Conservation (phyloP, 1,284 basidiomycete species). For the Sparassis latifolia region DNA sequence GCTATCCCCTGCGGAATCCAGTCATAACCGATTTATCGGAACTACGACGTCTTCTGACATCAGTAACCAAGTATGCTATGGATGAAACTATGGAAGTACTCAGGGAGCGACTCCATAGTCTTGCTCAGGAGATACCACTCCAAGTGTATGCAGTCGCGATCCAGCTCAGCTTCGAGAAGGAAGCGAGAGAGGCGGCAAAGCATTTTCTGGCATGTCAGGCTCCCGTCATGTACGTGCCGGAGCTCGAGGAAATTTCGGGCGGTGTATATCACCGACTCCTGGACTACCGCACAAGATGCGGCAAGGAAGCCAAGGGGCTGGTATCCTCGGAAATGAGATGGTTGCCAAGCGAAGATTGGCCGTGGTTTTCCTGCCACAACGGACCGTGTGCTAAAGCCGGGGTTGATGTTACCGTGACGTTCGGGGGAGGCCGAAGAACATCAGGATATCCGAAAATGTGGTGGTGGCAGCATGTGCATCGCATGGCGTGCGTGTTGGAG, state of each 20-base stretch:
- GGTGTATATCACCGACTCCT: conserved; percentile 12
- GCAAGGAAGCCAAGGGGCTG: neutral
- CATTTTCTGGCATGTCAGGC: neutral
- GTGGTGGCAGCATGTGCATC: neutral
- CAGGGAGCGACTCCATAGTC: neutral
- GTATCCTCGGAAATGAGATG: neutral
- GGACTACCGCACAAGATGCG: neutral
- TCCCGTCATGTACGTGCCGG: neutral
- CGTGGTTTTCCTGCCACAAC: neutral
- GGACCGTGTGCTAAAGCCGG: neutral
- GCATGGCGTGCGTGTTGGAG: neutral
- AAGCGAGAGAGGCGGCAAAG: neutral
- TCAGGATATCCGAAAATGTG: neutral
- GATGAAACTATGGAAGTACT: neutral
- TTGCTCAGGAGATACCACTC: neutral
- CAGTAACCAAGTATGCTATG: conserved; percentile 15
- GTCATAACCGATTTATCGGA: conserved; percentile 7
- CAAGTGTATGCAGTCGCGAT: neutral
- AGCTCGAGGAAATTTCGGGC: neutral
- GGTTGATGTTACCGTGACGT: neutral
- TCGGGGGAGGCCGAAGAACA: neutral
- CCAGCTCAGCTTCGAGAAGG: neutral
- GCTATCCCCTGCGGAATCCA: conserved; percentile 26
- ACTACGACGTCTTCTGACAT: conserved; percentile 7
- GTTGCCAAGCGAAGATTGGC: neutral